These are phyloP conservation scores for Rhodosporidiobolus sp. DNA, from an alignment of 768 basidiomycete genomes.

Conservation along the genomic window DNA sequence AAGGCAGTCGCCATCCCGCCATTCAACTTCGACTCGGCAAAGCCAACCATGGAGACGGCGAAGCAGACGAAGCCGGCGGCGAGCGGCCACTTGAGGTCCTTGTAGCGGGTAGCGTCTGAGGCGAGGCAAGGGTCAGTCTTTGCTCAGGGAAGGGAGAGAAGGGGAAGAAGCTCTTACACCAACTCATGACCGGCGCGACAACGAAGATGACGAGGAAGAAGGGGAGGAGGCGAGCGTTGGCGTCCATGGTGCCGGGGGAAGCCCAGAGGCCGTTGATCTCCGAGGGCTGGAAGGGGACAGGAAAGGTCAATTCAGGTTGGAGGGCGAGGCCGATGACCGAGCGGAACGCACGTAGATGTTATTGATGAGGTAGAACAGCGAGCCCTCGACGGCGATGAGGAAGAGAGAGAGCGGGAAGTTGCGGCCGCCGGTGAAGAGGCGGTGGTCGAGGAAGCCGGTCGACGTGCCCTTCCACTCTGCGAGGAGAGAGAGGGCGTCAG, in stretches of 20 bases:
- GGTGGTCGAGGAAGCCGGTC: slow-evolving; percentile 21
- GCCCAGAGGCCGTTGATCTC: slow-evolving; percentile 14
- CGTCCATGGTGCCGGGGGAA: slow-evolving; percentile 2
- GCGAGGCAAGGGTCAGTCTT: background rate
- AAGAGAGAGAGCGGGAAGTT: slow-evolving; percentile 18
- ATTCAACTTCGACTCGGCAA: slow-evolving; percentile 1
- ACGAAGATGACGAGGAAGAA: slow-evolving; percentile 16
- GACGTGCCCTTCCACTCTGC: slow-evolving; percentile 24
- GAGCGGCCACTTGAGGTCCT: slow-evolving; percentile 28
- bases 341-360: slow-evolving; percentile 13
- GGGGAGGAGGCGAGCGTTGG: slow-evolving; percentile 15
- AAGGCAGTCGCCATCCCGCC: background rate
- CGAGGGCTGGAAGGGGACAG: background rate
- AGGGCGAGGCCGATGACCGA: no score
- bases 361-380: slow-evolving; percentile 21
- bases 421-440: slow-evolving; percentile 12
- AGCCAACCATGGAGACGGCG: background rate
- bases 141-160: no score
- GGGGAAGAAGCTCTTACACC: background rate
- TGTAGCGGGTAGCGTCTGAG: slow-evolving; percentile 11
- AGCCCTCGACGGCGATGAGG: slow-evolving; percentile 23
- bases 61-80: slow-evolving; percentile 10
- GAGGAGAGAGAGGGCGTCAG: background rate
- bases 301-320: no score
- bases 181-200: slow-evolving; percentile 10